Evolutionary conservation across 1,284 basidiomycete genomes (phyloP), one percentile per base, ranked within the genome.

Genomic region (Termitomyces sp.): DNA sequence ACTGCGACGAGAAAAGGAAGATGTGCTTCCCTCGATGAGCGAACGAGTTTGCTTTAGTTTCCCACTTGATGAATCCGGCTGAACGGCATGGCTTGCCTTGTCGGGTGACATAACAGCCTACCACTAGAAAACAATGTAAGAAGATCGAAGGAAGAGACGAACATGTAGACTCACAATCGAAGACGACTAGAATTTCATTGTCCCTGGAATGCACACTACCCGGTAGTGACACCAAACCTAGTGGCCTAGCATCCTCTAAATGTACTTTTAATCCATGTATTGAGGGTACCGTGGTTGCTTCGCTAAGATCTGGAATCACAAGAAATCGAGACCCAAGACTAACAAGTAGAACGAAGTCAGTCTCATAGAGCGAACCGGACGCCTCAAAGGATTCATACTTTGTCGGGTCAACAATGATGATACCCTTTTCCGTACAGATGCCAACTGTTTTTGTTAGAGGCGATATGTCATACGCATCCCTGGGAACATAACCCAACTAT

Each of bases 31-130:
- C 78, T 17, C 85, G 81, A 49, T 80, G 70, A 9, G 82, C 79
- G 63, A 77, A 90, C 2, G 82, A 73, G 2, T 67, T 70, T 9
- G 83, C 86, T 57, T 76, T 81, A 54, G 77, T 78, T 70, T 92
- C 89, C 89, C 89, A 92, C 51, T 81, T 84, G 54, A 91, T 79
- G 64, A 81, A 89, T 1, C 78, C 76, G 9, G 73, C 76, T 39
- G 75, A 75, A 39, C 88, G 84, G 13, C 71, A 73, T 1, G 87
- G 88, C 3, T 72, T 65, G 5, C 90, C 90, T 59, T 83, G 76
- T 53, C 82, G 83, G 53, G 84, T 80, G 62, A 90, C 80, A 66
- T 87, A 91, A 62, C 81, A 88, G 12, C 88, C 90, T 38, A 90
- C 66, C 31, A 69, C 82, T 84, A 51, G 17, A 17, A 26, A 15